These are phyloP conservation scores for Myrmaecium sp. DNA, from an alignment of 2,329 filamentous ascomycete genomes.

Conservation along the genomic window DNA sequence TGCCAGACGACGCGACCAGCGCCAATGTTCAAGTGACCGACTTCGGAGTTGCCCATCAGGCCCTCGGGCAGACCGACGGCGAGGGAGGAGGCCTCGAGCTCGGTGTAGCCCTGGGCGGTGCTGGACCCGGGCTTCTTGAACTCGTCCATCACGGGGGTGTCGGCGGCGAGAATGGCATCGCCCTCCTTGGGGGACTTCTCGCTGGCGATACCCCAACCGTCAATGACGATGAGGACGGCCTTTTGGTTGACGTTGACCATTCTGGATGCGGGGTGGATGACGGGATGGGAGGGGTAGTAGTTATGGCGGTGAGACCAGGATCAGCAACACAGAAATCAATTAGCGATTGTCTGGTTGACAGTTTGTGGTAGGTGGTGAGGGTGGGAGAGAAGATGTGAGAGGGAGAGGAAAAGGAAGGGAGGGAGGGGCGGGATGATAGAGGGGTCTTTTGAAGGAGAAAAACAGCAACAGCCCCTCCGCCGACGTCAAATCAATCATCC, in stretches of 20 bases:
- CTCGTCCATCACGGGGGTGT: constrained; percentile 88
- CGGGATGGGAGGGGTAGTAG: too few relatives aligned
- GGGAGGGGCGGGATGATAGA: constrained; percentile 5
- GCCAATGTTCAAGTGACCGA: constrained; percentile 96
- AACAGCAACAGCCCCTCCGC: constrained; percentile 7
- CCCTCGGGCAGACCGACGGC: constrained; percentile 93
- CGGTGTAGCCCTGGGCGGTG: constrained; percentile 67
- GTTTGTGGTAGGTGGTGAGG: constrained; percentile 4
- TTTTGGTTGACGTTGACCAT: constrained; percentile 56
- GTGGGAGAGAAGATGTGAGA: constrained; percentile 9
- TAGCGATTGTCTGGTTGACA: too few relatives aligned
- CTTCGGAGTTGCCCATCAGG: constrained; percentile 97
- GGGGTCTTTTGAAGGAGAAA: constrained; percentile 5
- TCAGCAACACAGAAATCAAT: too few relatives aligned
- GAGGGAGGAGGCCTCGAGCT: constrained; percentile 89
- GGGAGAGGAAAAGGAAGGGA: constrained; percentile 9
- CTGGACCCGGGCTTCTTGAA: constrained; percentile 51
- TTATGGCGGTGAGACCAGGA: too few relatives aligned
- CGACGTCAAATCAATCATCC: too few relatives aligned
- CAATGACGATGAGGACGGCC: constrained; percentile 78
- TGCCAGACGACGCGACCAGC: constrained; percentile 97
- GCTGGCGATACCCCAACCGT: constrained; percentile 87
- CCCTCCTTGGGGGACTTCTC: constrained; percentile 69
- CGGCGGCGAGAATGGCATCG: constrained; percentile 85
- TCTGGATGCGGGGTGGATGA: too few relatives aligned